A percentile compares a stretch with the other conserved stretches of the same genome.
phyloP scores from a whole-genome alignment of 2,329 filamentous ascomycete species.

The Chrysoporthe austroafricana region DNA sequence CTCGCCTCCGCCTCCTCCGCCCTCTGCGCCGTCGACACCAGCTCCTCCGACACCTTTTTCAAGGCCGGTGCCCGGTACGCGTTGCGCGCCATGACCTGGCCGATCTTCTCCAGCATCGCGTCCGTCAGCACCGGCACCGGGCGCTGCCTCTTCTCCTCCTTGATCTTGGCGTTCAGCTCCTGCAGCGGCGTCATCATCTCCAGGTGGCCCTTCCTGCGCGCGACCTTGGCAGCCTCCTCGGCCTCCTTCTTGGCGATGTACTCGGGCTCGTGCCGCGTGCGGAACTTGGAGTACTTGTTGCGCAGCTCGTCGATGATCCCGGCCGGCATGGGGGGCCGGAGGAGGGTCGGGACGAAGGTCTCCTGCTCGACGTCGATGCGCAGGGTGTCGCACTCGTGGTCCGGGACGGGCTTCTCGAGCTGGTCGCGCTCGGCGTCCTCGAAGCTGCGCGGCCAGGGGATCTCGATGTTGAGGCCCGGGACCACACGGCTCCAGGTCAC shows the following conservation, averaged over 20 bases:
- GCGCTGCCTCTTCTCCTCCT: conserved; percentile 52
- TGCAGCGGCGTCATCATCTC: conserved; percentile 60
- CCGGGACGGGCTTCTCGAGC: conserved; percentile 41
- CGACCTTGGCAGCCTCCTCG: conserved; percentile 41
- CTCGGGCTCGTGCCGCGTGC: conserved; percentile 77
- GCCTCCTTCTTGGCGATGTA: conserved; percentile 61
- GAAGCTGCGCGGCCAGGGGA: conserved; percentile 71
- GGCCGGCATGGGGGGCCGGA: conserved; percentile 76
- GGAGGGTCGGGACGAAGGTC: conserved; percentile 78
- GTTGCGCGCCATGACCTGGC: conserved; percentile 62
- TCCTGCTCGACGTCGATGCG: conserved; percentile 74
- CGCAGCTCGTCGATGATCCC: conserved; percentile 84
- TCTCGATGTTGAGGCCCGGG: conserved; percentile 70
- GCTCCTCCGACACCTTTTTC: conserved; percentile 31
- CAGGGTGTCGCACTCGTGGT: conserved; percentile 70
- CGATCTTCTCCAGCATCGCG: conserved; percentile 65
- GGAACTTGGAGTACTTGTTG: conserved; percentile 80
- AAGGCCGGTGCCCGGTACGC: conserved; percentile 46
- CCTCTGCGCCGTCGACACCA: not conserved
- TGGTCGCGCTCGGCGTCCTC: conserved; percentile 47
- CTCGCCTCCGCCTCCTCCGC: conserved; percentile 1
- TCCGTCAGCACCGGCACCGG: conserved; percentile 60
- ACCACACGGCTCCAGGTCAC: conserved; percentile 63
- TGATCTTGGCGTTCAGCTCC: conserved; percentile 61
- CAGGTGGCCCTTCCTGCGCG: conserved; percentile 40